Evolutionary conservation across 805 yeast genomes (phyloP).

Genomic region (Kazachstania psychrophila): DNA sequence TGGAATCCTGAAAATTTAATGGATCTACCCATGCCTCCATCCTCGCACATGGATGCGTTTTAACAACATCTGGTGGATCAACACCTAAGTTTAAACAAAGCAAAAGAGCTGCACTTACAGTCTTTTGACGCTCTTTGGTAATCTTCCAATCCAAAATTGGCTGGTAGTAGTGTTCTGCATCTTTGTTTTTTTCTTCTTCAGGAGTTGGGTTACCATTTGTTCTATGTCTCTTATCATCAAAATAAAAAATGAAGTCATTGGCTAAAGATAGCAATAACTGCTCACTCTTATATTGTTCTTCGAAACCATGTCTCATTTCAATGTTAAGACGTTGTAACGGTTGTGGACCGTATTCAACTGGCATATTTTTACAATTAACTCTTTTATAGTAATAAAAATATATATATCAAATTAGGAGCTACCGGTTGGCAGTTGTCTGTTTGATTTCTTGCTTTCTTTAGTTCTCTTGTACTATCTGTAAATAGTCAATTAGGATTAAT

Average conservation of each 20-base stretch:
- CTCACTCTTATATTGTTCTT: constrained; percentile 41
- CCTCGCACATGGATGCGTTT: constrained; percentile 87
- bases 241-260: constrained; percentile 69
- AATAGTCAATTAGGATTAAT: background rate
- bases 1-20: constrained; percentile 65
- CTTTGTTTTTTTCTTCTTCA: constrained; percentile 40
- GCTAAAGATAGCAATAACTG: constrained; percentile 48
- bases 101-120: constrained; percentile 87
- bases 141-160: constrained; percentile 85
- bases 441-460: too few species aligned
- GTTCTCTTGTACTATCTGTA: background rate
- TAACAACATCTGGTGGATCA: constrained; percentile 92
- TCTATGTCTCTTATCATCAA: constrained; percentile 84
- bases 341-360: constrained; percentile 26
- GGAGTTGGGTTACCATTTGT: constrained; percentile 77
- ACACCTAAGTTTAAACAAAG: constrained; percentile 88
- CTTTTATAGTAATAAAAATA: too few species aligned
- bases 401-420: too few species aligned
- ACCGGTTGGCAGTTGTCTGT: too few species aligned
- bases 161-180: constrained; percentile 44
- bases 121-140: constrained; percentile 82
- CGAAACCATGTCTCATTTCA: constrained; percentile 61
- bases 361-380: too few species aligned
- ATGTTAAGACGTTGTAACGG: constrained; percentile 43
- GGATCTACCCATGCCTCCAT: constrained; percentile 94